These are phyloP conservation scores for Starmera amethionina DNA, from an alignment of 805 yeast species.

Conservation along the genomic window DNA sequence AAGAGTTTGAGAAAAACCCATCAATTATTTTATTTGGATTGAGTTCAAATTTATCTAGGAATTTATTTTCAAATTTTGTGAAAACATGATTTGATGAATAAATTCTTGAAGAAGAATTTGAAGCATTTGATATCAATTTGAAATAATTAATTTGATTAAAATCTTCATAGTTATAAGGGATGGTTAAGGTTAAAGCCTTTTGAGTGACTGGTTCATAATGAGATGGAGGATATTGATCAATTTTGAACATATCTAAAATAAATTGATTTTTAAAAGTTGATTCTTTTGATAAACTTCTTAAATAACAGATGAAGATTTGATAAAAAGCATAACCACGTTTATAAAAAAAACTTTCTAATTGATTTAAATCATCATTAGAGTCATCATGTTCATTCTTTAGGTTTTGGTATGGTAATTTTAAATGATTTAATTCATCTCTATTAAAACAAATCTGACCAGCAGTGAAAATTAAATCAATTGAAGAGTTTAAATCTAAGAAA, in stretches of 20 bases:
- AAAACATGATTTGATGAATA: slow-evolving; percentile 23
- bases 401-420: not conserved
- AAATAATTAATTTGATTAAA: slow-evolving; percentile 18
- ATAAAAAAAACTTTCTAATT: slow-evolving; percentile 22
- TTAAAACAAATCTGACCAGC: slow-evolving; percentile 28
- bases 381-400: slow-evolving; percentile 3
- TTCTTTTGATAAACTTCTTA: slow-evolving; percentile 22
- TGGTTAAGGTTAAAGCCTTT: slow-evolving; percentile 25
- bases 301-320: slow-evolving; percentile 23
- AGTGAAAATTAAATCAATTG: slow-evolving; percentile 23
- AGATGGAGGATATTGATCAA: slow-evolving; percentile 23
- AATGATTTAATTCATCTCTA: slow-evolving; percentile 11
- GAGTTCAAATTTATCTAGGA: slow-evolving; percentile 29
- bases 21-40: slow-evolving; percentile 27
- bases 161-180: slow-evolving; percentile 17
- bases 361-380: slow-evolving; percentile 17
- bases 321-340: slow-evolving; percentile 25
- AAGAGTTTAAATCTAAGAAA: slow-evolving; percentile 19
- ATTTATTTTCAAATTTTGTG: slow-evolving; percentile 30
- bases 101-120: slow-evolving; percentile 23
- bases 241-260: slow-evolving; percentile 22
- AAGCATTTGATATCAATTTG: slow-evolving; percentile 25
- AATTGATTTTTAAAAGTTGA: slow-evolving; percentile 20
- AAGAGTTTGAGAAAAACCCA: slow-evolving; percentile 25
- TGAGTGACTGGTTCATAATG: slow-evolving; percentile 23